Percentiles rank a stretch among this genome's conserved stretches.
These are phyloP conservation scores for Beauveria medogensis DNA, from an alignment of 2,329 filamentous ascomycete species.

Conservation along the genomic window DNA sequence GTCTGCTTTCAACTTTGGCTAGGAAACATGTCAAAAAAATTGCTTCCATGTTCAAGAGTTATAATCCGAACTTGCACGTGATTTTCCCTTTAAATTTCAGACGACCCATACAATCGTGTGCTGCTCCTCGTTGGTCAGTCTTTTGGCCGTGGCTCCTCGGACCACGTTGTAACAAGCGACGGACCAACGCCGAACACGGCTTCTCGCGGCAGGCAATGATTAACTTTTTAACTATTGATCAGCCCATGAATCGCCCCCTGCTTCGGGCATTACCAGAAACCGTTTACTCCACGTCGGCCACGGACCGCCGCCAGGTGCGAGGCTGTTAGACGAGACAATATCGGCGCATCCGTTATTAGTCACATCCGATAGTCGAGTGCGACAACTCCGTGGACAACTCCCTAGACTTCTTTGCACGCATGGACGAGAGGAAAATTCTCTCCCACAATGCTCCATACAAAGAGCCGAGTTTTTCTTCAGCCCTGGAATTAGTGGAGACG, in stretches of 20 bases:
- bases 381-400: neutral
- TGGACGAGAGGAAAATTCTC: neutral
- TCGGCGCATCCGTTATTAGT: neutral
- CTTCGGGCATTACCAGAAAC: neutral
- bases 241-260: neutral
- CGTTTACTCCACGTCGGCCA: neutral
- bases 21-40: no score
- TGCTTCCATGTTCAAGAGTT: no score
- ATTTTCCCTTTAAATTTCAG: no score
- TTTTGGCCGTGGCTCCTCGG: no score
- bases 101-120: no score
- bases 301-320: no score
- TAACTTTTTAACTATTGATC: neutral
- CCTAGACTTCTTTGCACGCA: neutral
- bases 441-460: neutral
- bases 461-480: neutral
- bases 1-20: no score
- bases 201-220: neutral
- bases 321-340: neutral
- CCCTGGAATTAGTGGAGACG: no score
- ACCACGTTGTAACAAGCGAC: neutral
- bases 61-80: no score
- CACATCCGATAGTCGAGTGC: neutral
- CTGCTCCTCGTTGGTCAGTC: no score
- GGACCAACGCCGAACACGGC: neutral